These are phyloP conservation scores for Neurospora sp. DNA, from an alignment of 495 filamentous ascomycete genomes.

Conservation along the genomic window DNA sequence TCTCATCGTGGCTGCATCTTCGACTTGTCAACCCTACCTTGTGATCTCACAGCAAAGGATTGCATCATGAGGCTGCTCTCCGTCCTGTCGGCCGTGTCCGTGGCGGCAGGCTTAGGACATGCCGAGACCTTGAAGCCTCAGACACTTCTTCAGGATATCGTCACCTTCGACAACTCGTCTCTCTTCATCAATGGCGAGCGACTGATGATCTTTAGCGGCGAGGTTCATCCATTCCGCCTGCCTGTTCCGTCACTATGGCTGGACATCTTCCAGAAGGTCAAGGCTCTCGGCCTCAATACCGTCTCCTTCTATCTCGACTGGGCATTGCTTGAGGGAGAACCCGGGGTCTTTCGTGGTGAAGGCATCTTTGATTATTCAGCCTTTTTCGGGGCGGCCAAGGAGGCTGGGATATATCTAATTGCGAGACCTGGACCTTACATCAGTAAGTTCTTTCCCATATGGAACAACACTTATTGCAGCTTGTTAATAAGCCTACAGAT, in stretches of 20 bases:
- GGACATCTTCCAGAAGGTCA: conserved; percentile 73
- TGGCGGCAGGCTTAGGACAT: background rate
- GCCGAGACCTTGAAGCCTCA: background rate
- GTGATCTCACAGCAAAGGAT: background rate
- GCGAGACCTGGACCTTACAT: conserved; percentile 51
- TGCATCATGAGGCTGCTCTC: background rate
- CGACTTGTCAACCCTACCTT: background rate
- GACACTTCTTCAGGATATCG: conserved; percentile 14
- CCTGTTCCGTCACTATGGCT: conserved; percentile 63
- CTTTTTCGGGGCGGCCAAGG: conserved; percentile 60
- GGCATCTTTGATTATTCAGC: conserved; percentile 59
- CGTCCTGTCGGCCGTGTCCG: background rate
- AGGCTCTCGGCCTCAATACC: conserved; percentile 64
- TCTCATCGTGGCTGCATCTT: background rate
- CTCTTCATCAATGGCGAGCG: conserved; percentile 62
- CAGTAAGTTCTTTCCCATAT: conserved; percentile 5
- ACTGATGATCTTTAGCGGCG: conserved; percentile 61
- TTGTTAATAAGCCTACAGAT: conserved; percentile 34
- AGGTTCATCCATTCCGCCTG: conserved; percentile 65
- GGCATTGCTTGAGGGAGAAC: conserved; percentile 70
- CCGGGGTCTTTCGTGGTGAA: conserved; percentile 54
- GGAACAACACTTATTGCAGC: background rate
- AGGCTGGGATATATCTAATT: conserved; percentile 64
- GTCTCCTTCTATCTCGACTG: conserved; percentile 70
- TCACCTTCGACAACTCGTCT: conserved; percentile 70